Conservation (phyloP, 306 rosid genomes). For the Sophora flavescens region DNA sequence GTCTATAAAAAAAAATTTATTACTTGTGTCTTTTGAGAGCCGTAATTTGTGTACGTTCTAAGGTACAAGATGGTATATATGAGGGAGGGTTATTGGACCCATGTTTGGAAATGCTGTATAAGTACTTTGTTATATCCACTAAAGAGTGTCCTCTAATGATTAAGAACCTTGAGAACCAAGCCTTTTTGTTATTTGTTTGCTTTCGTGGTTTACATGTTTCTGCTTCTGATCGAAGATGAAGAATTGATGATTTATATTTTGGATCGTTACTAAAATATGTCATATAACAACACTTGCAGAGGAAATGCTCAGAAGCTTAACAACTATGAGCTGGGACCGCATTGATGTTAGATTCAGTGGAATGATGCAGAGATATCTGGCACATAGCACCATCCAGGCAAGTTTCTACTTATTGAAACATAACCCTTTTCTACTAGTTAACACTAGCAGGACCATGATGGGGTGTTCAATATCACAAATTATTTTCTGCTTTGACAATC, state of each 20-base stretch:
- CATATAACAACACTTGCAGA: conserved; percentile 52
- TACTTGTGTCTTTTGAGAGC: not conserved
- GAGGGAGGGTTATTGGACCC: conserved; percentile 1
- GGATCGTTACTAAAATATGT: conserved; percentile 34
- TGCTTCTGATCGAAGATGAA: conserved; percentile 28
- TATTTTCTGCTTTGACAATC: conserved; percentile 15
- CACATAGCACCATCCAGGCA: conserved; percentile 90
- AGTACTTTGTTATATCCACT: not conserved
- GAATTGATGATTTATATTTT: conserved; percentile 27
- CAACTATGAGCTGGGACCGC: conserved; percentile 83
- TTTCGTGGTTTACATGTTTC: conserved; percentile 16
- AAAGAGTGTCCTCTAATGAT: not conserved
- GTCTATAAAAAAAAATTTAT: too few species aligned
- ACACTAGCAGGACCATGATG: not conserved
- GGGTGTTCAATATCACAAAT: conserved; percentile 3
- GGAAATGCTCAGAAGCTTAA: conserved; percentile 79
- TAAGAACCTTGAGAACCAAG: conserved; percentile 40
- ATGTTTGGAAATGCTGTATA: not conserved
- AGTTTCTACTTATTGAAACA: conserved; percentile 42
- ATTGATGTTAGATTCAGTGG: conserved; percentile 81
- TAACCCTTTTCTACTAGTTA: not conserved
- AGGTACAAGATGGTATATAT: conserved; percentile 10
- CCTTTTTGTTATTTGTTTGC: conserved; percentile 1
- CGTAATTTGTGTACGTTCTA: not conserved
- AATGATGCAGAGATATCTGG: conserved; percentile 68